These are phyloP conservation scores for Xanthoconium separans DNA, from an alignment of 1,284 basidiomycete species.

Conservation along the genomic window DNA sequence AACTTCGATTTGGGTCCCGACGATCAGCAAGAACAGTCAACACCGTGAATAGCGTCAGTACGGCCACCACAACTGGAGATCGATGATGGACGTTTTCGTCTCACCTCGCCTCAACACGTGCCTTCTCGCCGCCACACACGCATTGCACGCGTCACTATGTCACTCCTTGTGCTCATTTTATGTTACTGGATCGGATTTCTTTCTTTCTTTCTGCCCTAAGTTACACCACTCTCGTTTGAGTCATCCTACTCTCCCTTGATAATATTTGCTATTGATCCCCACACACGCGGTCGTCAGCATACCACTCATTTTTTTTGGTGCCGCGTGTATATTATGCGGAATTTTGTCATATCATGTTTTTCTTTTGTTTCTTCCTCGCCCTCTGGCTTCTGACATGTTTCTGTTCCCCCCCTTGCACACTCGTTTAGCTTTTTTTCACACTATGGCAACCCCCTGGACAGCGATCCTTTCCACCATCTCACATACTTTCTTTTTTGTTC, in stretches of 20 bases:
- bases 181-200: neutral
- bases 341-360: neutral
- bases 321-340: conserved; percentile 19
- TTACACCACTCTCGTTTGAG: conserved; percentile 18
- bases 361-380: neutral
- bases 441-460: conserved; percentile 8
- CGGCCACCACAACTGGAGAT: conserved; percentile 22
- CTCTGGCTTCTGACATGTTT: neutral
- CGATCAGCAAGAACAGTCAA: conserved; percentile 57
- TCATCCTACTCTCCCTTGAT: conserved; percentile 32
- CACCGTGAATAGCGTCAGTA: conserved; percentile 33
- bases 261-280: conserved; percentile 29
- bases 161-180: conserved; percentile 10
- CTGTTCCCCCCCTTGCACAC: conserved; percentile 9
- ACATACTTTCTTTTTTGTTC: conserved; percentile 17
- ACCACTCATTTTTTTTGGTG: conserved; percentile 1
- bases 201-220: conserved; percentile 2
- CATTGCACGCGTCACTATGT: neutral
- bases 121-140: neutral
- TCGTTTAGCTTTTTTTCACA: conserved; percentile 15
- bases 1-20: conserved; percentile 67
- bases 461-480: conserved; percentile 22
- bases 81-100: conserved; percentile 17
- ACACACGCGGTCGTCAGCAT: conserved; percentile 14
- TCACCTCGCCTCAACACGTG: neutral